Conservation (phyloP, 1,284 basidiomycete genomes). For the Schizophyllum amplum region DNA sequence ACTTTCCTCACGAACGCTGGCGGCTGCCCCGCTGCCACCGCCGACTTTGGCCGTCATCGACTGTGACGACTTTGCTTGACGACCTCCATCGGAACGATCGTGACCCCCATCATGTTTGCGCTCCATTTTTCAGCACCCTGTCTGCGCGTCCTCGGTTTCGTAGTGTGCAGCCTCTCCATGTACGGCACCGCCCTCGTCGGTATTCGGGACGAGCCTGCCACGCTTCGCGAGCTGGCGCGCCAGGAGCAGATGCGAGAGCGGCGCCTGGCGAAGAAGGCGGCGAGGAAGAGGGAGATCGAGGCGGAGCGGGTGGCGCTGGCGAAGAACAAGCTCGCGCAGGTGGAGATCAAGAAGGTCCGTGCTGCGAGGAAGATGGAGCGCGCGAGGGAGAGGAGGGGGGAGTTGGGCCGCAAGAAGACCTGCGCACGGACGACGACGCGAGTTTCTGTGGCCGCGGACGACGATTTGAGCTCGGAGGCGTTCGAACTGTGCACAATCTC, state of each 20-base stretch:
- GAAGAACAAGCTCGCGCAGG: not conserved
- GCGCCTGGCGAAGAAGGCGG: not conserved
- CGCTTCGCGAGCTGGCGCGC: not conserved
- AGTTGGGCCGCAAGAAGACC: not conserved
- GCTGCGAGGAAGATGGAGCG: not conserved
- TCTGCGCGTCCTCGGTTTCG: not conserved
- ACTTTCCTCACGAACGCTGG: not conserved
- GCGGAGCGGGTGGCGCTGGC: not conserved
- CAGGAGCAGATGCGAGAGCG: not conserved
- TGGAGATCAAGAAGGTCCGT: not conserved
- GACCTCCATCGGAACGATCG: not conserved
- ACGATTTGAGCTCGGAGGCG: not conserved
- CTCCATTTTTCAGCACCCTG: not conserved
- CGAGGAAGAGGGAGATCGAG: not conserved
- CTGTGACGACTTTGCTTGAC: not conserved
- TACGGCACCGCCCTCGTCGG: not conserved
- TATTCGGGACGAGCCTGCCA: not conserved
- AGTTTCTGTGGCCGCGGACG: not conserved
- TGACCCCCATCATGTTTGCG: not conserved
- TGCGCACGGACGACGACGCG: no score
- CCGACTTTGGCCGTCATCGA: not conserved
- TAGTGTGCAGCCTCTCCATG: not conserved
- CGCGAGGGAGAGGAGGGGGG: not conserved
- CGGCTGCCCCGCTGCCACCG: not conserved
- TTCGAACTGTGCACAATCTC: no score